Percentiles rank a stretch among this genome's conserved stretches.
These are phyloP conservation scores for Beta lomatogona DNA, from an alignment of 179 eudicot genomes.

Conservation along the genomic window DNA sequence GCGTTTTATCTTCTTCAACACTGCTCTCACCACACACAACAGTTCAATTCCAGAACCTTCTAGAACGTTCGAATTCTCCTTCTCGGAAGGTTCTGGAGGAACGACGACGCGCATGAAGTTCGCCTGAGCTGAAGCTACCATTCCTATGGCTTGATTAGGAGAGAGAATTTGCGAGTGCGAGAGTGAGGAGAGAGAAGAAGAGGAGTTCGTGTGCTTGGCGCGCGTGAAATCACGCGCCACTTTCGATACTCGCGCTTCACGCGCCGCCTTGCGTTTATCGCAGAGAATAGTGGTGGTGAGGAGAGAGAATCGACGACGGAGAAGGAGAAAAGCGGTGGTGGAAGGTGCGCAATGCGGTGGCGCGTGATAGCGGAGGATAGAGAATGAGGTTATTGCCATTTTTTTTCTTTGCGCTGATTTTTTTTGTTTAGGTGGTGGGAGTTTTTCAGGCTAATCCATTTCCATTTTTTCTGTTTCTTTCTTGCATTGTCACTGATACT, in stretches of 20 bases:
- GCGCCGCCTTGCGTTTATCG: constrained; percentile 36
- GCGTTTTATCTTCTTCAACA: constrained; percentile 93
- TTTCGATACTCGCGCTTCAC: constrained; percentile 22
- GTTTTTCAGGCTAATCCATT: constrained; percentile 3
- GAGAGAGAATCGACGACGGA: constrained; percentile 34
- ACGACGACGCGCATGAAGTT: constrained; percentile 98
- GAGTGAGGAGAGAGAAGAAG: constrained; percentile 33
- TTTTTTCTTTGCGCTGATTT: not conserved
- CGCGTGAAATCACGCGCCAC: constrained; percentile 28
- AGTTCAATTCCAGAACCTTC: constrained; percentile 54
- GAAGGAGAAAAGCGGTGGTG: constrained; percentile 38
- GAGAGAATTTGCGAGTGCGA: constrained; percentile 42
- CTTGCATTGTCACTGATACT: no score
- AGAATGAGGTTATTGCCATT: constrained; percentile 38
- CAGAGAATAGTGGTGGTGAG: constrained; percentile 46
- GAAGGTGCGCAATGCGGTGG: constrained; percentile 30
- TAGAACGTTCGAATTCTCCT: not conserved
- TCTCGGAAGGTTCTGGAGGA: constrained; percentile 23
- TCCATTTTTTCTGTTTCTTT: not conserved
- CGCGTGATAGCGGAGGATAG: constrained; percentile 46
- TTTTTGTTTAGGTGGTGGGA: not conserved
- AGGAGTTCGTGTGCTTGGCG: constrained; percentile 42
- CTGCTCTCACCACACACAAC: constrained; percentile 79
- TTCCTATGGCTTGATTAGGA: constrained; percentile 58
- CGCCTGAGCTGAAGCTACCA: constrained; percentile 78